Percentiles rank a stretch among this genome's conserved stretches.
These are phyloP conservation scores for Aspergillus ellipticus DNA, from an alignment of 495 filamentous ascomycete genomes.

Conservation along the genomic window DNA sequence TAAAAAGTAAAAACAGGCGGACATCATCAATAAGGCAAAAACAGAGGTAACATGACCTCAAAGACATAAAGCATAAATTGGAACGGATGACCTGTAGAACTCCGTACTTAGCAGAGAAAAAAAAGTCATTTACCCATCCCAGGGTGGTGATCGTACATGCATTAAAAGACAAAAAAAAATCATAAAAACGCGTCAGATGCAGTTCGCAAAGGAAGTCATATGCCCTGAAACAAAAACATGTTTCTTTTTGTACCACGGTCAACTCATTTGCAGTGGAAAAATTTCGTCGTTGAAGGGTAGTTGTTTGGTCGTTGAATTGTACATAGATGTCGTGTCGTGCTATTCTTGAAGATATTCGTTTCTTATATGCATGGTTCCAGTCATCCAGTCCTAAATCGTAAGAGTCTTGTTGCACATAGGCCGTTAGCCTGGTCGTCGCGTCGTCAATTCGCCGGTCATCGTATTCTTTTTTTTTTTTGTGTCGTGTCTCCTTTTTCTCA, in stretches of 20 bases:
- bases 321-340: conserved; percentile 20
- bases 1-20: no score
- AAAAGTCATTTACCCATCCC: conserved; percentile 12
- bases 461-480: conserved; percentile 4
- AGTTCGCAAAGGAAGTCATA: not conserved
- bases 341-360: conserved; percentile 8
- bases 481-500: not conserved
- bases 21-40: no score
- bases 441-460: conserved; percentile 12
- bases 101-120: conserved; percentile 12
- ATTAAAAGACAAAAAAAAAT: conserved; percentile 3
- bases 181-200: not conserved
- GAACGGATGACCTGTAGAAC: conserved; percentile 23
- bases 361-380: conserved; percentile 23
- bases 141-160: conserved; percentile 19
- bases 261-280: not conserved
- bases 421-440: conserved; percentile 17
- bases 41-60: no score
- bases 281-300: not conserved
- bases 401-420: conserved; percentile 14
- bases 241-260: not conserved
- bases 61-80: conserved; percentile 12
- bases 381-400: conserved; percentile 19
- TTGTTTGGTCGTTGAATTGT: conserved; percentile 7
- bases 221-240: conserved; percentile 4